Conservation (phyloP, 1,284 basidiomycete species). For the Cutaneotrichosporon arboriforme region DNA sequence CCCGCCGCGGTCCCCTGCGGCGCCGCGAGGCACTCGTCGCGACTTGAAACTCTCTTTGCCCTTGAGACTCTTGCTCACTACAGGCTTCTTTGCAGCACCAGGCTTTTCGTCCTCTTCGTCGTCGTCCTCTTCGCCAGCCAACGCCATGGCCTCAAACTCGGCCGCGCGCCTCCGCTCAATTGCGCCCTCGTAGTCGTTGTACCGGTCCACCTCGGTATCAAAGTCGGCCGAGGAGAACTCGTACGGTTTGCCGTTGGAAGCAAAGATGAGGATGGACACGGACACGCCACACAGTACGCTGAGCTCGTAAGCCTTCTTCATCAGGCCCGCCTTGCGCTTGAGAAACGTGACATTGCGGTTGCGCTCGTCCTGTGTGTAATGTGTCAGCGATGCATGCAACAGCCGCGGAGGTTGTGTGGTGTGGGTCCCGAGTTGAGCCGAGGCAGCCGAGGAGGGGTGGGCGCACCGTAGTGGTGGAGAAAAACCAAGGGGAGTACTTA, state of each 20-base stretch:
- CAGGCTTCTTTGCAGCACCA: conserved; percentile 7
- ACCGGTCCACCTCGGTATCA: conserved; percentile 43
- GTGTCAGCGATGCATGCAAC: not conserved
- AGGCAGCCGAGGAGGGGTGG: not conserved
- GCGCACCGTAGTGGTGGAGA: not conserved
- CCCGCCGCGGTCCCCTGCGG: not conserved
- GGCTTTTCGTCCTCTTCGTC: conserved; percentile 39
- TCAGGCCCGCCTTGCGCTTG: conserved; percentile 47
- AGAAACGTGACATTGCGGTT: conserved; percentile 35
- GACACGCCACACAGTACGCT: conserved; percentile 46
- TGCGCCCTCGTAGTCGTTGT: conserved; percentile 47
- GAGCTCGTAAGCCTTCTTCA: conserved; percentile 50
- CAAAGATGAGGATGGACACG: conserved; percentile 48
- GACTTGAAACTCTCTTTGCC: conserved; percentile 44
- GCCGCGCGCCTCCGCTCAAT: conserved; percentile 46
- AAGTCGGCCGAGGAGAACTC: conserved; percentile 45
- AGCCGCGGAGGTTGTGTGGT: too few species aligned
- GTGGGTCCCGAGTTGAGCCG: too few species aligned
- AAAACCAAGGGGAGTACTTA: conserved; percentile 25
- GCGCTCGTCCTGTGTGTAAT: conserved; percentile 44
- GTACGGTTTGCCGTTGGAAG: conserved; percentile 42
- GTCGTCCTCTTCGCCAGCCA: conserved; percentile 39
- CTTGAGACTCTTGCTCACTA: conserved; percentile 28
- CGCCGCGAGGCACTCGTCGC: conserved; percentile 9
- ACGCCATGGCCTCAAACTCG: conserved; percentile 45